Evolutionary conservation across 1,284 basidiomycete species (phyloP).

Genomic region (Boletus hoseneyae): DNA sequence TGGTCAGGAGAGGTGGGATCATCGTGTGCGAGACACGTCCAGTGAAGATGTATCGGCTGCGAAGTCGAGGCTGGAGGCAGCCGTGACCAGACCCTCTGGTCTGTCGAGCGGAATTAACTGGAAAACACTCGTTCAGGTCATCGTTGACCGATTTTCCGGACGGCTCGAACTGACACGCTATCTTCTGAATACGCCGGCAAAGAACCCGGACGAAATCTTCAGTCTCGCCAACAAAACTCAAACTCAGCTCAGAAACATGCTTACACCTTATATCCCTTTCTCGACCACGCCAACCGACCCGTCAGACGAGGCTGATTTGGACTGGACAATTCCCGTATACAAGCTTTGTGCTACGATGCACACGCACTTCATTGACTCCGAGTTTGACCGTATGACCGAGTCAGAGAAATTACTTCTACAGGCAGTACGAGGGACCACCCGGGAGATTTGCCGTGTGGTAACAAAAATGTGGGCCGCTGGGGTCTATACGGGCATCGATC

Average conservation of each 20-base stretch:
- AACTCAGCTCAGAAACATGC: no score
- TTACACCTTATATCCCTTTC: not conserved
- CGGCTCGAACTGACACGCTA: slow-evolving; percentile 39
- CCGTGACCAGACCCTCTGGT: slow-evolving; percentile 12
- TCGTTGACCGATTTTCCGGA: slow-evolving; percentile 36
- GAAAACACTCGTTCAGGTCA: no score
- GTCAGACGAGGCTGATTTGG: not conserved
- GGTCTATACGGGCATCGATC: no score
- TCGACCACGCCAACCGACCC: not conserved
- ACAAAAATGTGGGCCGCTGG: slow-evolving; percentile 33
- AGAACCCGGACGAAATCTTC: not conserved
- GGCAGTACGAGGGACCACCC: slow-evolving; percentile 33
- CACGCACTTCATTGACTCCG: slow-evolving; percentile 25
- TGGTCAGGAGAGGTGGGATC: slow-evolving; percentile 21
- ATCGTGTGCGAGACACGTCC: slow-evolving; percentile 14
- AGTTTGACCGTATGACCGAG: slow-evolving; percentile 24
- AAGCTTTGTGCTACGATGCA: slow-evolving; percentile 34
- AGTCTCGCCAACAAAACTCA: not conserved
- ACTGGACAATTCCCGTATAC: slow-evolving; percentile 29
- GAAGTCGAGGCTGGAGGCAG: slow-evolving; percentile 21
- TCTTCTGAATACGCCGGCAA: slow-evolving; percentile 29
- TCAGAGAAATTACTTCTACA: slow-evolving; percentile 24
- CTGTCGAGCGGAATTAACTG: slow-evolving; percentile 30
- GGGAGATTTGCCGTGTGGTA: slow-evolving; percentile 44
- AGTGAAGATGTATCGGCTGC: slow-evolving; percentile 12